These are phyloP conservation scores for Erucastrum elatum DNA, from an alignment of 345 rosid species.

Conservation along the genomic window DNA sequence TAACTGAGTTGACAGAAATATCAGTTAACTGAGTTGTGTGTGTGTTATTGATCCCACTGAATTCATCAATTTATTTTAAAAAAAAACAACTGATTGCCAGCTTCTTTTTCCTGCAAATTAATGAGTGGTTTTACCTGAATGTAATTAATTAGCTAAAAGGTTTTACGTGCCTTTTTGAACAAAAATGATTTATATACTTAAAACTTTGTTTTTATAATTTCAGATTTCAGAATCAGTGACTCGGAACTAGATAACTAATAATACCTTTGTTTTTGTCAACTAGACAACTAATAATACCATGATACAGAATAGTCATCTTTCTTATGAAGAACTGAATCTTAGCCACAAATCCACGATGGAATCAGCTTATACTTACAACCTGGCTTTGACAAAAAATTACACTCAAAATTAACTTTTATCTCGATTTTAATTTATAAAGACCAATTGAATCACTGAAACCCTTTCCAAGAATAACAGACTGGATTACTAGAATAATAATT, in stretches of 20 bases:
- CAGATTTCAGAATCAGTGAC: not conserved
- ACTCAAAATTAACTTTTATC: not conserved
- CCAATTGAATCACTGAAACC: not conserved
- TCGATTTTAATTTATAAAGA: not conserved
- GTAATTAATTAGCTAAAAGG: not conserved
- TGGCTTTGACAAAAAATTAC: not conserved
- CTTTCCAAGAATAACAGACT: not conserved
- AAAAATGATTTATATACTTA: not conserved
- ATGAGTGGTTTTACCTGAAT: not conserved
- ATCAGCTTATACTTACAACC: not conserved
- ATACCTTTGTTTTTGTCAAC: too few species aligned
- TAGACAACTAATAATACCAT: not conserved
- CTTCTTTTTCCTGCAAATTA: not conserved
- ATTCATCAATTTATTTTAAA: not conserved
- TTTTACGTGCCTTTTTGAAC: not conserved
- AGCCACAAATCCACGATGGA: not conserved
- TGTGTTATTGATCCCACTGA: not conserved
- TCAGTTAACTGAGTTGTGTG: not conserved
- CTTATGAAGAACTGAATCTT: not conserved
- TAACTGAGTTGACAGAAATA: too few species aligned
- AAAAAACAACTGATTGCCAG: not conserved
- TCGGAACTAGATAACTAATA: too few species aligned
- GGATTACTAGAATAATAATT: not conserved
- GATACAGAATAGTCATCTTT: not conserved
- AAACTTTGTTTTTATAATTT: not conserved